Base-by-base conservation (phyloP, 495 filamentous ascomycete genomes). In the Hyphodiscus hymeniophilus region DNA sequence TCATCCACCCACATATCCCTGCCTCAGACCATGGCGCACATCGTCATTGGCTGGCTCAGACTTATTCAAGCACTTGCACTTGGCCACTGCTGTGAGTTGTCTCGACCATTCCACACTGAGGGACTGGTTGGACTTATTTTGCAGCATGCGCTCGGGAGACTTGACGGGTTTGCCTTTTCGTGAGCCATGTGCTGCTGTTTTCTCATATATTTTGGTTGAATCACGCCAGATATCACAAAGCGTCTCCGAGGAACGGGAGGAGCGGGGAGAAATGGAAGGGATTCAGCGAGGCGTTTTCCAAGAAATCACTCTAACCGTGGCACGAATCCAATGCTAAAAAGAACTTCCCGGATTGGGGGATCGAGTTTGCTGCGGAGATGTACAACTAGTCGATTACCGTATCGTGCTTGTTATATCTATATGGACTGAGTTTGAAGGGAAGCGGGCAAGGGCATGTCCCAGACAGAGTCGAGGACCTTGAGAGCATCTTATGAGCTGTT, bases 31-130 rank as follows among this genome's bases (percentile, higher is more conserved):
- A 46, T 51, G 52, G 49, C 50, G 57, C 53, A 56, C 52, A 40
- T 36, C 49, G 48, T 56, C 57, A 60, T 56, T 56, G 57, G 53
- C 48, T 45, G 46, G 47, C 16, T 22, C 26, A 38, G 33, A 35
- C 35, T 49, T 47, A 45, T 46, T 54, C 51, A 50, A 51, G 55
- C 44, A 58, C 51, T 54, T 52, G 55, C 44, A 58, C 51, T 54
- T 52, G 51, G 51, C 55, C 48, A 51, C 47, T 47, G 38, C 49
- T 38, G 48, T 44, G 36, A 53, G 43, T 45, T 58, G 55, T 58
- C 55, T 54, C 47, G 48, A 54, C 44, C 47, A 51, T 44, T 34
- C 44, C 45, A 34, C 12, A 18, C 47, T 17, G 13, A 16, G 15
- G 26, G 47, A 44, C 16, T 45, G 7, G 30, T 47, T 43, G 11